Base-by-base conservation (phyloP, 2,329 filamentous ascomycete genomes). In the Xylariomycetidae sp. region DNA sequence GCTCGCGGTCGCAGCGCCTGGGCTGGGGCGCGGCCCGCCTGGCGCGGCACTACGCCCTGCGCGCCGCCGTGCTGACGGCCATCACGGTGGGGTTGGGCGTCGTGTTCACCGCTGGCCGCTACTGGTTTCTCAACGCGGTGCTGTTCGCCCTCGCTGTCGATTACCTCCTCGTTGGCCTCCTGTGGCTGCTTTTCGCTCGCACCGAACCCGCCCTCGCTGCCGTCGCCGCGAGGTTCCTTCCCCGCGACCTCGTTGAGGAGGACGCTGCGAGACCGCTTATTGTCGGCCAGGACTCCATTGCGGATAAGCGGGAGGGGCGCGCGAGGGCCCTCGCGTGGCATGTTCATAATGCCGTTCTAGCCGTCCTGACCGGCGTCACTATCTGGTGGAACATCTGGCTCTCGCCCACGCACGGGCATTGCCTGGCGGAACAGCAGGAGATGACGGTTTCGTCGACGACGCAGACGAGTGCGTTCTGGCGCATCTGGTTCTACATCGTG, bases 331-430 rank as follows among this genome's bases (percentile, higher is more conserved):
- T 62, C 0, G 64, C 65, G 2, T 67, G 63, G 62, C 61, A 64
- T 24, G 7, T 57, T 1, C 61, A 65, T 40, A 69, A 68, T 36
- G 35, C 32, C 2, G 8, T 59, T 8, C 49, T 69, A 5, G 32
- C 60, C 3, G 42, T 41, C 2, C 38, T 67, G 10, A 49, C 49
- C 6, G 20, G 56, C 2, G 42, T 67, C 5, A 56, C 64, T 2
- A 66, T 67, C 14, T 64, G 55, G 49, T 69, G 65, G 65, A 69
- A 69, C 34, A 53, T 64, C 15, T 67, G 64, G 65, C 46, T 68
- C 2, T 66, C 65, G 2, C 57, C 58, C 0, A 57, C 52, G 10
- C 47, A 56, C 24, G 65, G 62, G 15, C 51, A 57, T 39, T 68
- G 65, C 37, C 26, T 34, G 14, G 26, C 32, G 33, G 42, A 8